Conservation (phyloP, 1,284 basidiomycete species). For the Cutaneotrichosporon sp. region DNA sequence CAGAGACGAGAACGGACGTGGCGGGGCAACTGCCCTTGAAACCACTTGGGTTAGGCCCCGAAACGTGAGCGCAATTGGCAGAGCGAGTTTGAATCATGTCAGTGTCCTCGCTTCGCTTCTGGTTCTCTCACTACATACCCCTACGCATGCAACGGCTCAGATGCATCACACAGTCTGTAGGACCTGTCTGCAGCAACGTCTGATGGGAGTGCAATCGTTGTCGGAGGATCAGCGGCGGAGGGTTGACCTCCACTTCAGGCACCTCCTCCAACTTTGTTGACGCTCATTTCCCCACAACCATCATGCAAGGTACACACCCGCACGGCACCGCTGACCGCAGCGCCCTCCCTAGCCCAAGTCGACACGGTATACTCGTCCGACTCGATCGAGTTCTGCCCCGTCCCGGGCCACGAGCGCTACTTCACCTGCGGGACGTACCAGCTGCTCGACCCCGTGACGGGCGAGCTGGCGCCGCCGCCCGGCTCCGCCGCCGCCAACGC, state of each 20-base stretch:
- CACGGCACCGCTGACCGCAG: slow-evolving; percentile 1
- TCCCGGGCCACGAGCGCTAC: slow-evolving; percentile 61
- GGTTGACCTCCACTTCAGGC: not conserved
- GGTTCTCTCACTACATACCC: no score
- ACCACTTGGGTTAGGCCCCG: no score
- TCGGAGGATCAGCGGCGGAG: no score
- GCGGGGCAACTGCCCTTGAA: no score
- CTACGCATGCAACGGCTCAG: no score
- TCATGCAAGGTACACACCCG: not conserved
- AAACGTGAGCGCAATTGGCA: no score
- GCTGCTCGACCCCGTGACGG: slow-evolving; percentile 49
- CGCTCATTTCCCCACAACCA: not conserved
- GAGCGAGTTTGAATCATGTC: slow-evolving; percentile 8
- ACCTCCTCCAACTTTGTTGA: not conserved
- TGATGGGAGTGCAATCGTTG: no score
- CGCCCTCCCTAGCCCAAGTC: slow-evolving; percentile 43
- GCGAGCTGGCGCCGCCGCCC: slow-evolving; percentile 11
- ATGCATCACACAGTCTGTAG: no score
- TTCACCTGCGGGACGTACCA: slow-evolving; percentile 89
- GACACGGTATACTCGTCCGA: slow-evolving; percentile 86
- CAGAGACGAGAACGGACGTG: no score
- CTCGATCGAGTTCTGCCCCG: slow-evolving; percentile 84
- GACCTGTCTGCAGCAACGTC: no score
- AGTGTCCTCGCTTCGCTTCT: not conserved
- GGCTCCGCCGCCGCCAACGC: slow-evolving; percentile 26